phyloP scores from a whole-genome alignment of 768 basidiomycete species.

The Galerina sulciceps region DNA sequence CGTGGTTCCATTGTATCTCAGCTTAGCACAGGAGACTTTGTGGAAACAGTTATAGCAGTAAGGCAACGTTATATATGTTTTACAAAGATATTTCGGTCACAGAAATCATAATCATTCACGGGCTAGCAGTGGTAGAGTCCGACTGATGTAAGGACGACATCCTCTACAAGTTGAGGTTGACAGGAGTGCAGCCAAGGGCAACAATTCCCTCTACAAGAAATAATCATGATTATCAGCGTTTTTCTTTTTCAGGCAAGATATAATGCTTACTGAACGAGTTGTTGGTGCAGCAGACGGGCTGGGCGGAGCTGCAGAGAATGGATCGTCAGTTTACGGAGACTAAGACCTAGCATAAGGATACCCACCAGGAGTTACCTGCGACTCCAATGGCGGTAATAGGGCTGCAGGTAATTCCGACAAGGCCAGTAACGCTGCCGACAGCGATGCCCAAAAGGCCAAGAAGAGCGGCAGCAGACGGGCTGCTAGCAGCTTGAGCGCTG shows the following conservation, averaged over 20 bases:
- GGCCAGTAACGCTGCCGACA: not conserved
- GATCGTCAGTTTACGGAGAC: not conserved
- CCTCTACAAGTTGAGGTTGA: slow-evolving; percentile 4
- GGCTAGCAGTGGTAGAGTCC: too few species aligned
- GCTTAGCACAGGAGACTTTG: too few species aligned
- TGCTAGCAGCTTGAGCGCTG: not conserved
- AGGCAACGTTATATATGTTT: too few species aligned
- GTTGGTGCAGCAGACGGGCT: slow-evolving; percentile 7
- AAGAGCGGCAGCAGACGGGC: not conserved
- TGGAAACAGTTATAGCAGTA: too few species aligned
- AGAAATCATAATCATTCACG: too few species aligned
- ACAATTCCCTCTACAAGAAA: not conserved
- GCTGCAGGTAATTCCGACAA: slow-evolving; percentile 1
- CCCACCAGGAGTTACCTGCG: slow-evolving; percentile 1
- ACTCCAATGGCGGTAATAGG: not conserved
- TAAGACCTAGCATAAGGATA: not conserved
- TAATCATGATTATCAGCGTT: not conserved
- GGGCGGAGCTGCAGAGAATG: not conserved
- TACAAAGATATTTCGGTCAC: too few species aligned
- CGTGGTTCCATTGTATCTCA: too few species aligned
- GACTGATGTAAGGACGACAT: too few species aligned
- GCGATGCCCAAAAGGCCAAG: not conserved
- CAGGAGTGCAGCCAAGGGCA: slow-evolving; percentile 4
- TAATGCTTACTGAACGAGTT: not conserved
- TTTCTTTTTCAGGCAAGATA: not conserved